Percentiles rank a stretch among this genome's conserved stretches.
These are phyloP conservation scores for Pluteus cervinus DNA, from an alignment of 768 basidiomycete genomes.

Conservation along the genomic window DNA sequence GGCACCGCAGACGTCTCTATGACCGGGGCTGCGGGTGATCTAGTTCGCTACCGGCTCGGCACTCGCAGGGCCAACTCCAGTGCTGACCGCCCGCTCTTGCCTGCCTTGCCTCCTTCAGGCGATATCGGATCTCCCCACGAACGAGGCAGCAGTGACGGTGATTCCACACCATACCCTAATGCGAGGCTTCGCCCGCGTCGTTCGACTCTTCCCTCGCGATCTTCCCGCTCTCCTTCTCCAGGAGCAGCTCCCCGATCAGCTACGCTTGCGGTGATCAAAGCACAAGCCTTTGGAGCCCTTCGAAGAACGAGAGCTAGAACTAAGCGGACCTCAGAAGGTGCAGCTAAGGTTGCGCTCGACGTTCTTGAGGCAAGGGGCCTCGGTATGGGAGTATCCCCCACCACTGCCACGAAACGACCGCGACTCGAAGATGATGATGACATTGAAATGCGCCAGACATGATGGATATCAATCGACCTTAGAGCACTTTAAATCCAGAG, in stretches of 20 bases:
- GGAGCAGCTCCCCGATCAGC: conserved; percentile 52
- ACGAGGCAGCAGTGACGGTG: conserved; percentile 52
- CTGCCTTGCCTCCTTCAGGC: conserved; percentile 40
- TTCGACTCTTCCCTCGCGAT: conserved; percentile 34
- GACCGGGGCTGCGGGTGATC: conserved; percentile 42
- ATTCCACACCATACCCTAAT: conserved; percentile 35
- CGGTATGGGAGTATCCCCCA: conserved; percentile 32
- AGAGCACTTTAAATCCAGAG: conserved; percentile 2
- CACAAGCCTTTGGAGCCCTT: conserved; percentile 81
- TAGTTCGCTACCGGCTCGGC: conserved; percentile 55
- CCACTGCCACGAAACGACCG: conserved; percentile 39
- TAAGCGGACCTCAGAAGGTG: conserved; percentile 65
- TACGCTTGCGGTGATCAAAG: conserved; percentile 86
- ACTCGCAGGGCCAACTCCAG: conserved; percentile 41
- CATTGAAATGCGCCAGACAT: conserved; percentile 9
- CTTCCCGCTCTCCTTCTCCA: conserved; percentile 46
- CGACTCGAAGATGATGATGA: conserved; percentile 49
- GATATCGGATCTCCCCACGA: conserved; percentile 49
- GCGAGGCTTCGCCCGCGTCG: conserved; percentile 44
- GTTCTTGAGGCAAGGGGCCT: conserved; percentile 80
- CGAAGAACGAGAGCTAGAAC: conserved; percentile 71
- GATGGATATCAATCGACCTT: background rate
- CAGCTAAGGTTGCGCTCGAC: conserved; percentile 72
- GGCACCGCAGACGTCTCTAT: conserved; percentile 69
- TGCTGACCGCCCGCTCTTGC: conserved; percentile 32